Percentiles rank a stretch among this genome's conserved stretches.
Evolutionary conservation across 2,329 filamentous ascomycete species (phyloP).

Genomic region (Ophiobolus disseminans): DNA sequence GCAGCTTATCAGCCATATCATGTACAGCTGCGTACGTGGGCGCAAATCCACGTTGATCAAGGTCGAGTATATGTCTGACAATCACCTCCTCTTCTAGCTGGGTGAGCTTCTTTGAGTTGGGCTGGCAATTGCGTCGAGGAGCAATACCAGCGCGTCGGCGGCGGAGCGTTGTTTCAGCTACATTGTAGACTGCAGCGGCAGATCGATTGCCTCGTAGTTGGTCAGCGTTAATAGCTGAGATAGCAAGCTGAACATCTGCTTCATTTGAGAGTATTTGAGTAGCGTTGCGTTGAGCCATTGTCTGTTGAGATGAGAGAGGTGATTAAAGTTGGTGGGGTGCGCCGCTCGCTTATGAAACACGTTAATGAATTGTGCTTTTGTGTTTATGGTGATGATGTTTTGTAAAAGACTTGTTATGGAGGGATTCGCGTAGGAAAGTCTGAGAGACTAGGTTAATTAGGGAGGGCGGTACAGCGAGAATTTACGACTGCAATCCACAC

Average conservation of each 20-base stretch:
- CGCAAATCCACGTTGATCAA: neutral
- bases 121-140: constrained; percentile 5
- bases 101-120: constrained; percentile 14
- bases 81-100: constrained; percentile 11
- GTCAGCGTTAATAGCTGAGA: constrained; percentile 1
- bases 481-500: too few relatives aligned
- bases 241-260: constrained; percentile 4
- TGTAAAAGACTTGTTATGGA: too few relatives aligned
- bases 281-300: constrained; percentile 8
- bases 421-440: too few relatives aligned
- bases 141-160: constrained; percentile 3
- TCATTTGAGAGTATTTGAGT: constrained; percentile 4
- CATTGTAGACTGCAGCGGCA: neutral
- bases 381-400: too few relatives aligned
- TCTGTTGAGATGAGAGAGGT: constrained; percentile 1
- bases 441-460: too few relatives aligned
- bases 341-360: constrained; percentile 8
- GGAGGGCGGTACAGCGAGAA: too few relatives aligned
- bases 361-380: neutral
- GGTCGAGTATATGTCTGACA: constrained; percentile 7
- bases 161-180: neutral
- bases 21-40: neutral
- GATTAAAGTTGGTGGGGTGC: constrained; percentile 10
- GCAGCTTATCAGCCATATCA: neutral
- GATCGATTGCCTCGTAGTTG: neutral